Evolutionary conservation across 345 rosid species (phyloP).

Genomic region (Theobroma cacao): DNA sequence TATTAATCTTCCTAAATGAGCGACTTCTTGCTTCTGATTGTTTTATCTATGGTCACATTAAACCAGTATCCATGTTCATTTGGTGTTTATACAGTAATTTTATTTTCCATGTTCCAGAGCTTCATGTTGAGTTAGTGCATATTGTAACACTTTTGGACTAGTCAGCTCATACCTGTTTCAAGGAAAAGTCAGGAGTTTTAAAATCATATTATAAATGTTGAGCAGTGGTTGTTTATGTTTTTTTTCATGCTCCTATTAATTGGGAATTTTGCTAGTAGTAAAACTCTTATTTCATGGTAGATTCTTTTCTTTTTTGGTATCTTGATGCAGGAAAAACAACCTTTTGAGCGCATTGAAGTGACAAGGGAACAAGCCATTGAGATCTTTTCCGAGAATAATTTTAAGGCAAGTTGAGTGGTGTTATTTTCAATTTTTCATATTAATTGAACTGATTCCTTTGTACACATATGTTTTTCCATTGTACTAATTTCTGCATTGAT

Average conservation of each 20-base stretch:
- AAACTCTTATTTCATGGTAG: background rate
- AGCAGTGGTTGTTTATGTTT: background rate
- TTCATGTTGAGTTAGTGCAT: background rate
- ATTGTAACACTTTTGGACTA: background rate
- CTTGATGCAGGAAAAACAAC: constrained; percentile 65
- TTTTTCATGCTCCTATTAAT: background rate
- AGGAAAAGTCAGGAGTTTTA: background rate
- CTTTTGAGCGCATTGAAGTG: constrained; percentile 97
- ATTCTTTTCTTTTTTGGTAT: background rate
- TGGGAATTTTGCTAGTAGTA: background rate
- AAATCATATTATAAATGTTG: background rate
- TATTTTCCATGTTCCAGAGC: background rate
- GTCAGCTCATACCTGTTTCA: background rate
- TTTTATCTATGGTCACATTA: background rate
- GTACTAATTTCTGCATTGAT: constrained; percentile 13
- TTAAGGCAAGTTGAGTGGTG: constrained; percentile 60
- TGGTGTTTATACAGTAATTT: constrained; percentile 7
- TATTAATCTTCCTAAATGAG: constrained; percentile 14
- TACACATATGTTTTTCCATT: constrained; percentile 1
- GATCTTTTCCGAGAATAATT: constrained; percentile 83
- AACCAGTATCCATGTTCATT: background rate
- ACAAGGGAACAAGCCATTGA: constrained; percentile 84
- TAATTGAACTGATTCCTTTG: background rate
- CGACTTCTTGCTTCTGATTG: background rate
- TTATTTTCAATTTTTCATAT: background rate